A percentile compares a stretch with the other conserved stretches of the same genome.
Conservation (phyloP, 225 moss, liverwort and hornwort species). For the Ulota crispa region DNA sequence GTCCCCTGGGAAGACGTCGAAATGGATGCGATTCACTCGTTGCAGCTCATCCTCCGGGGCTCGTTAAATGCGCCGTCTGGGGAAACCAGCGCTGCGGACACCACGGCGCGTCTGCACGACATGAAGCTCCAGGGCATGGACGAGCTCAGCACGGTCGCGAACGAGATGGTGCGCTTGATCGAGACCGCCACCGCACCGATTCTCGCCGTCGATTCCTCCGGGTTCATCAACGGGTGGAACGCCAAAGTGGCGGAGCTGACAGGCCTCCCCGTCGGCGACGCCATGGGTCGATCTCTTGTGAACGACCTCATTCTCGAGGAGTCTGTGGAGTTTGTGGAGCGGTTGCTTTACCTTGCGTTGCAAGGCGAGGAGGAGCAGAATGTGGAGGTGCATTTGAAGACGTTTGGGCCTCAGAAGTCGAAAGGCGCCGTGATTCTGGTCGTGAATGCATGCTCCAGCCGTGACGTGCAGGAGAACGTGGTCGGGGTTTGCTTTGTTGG, state of each 20-base stretch:
- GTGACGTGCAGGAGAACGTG: constrained; percentile 59
- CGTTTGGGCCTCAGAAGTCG: constrained; percentile 44
- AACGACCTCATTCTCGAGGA: constrained; percentile 54
- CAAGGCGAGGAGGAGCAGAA: constrained; percentile 62
- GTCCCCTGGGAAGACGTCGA: constrained; percentile 55
- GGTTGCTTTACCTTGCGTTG: constrained; percentile 46
- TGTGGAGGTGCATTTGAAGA: constrained; percentile 45
- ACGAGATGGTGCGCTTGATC: constrained; percentile 60
- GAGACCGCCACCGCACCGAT: constrained; percentile 57
- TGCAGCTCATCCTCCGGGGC: constrained; percentile 51
- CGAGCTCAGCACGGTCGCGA: constrained; percentile 61
- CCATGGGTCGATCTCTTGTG: constrained; percentile 50
- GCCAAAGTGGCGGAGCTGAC: constrained; percentile 62
- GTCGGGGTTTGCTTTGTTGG: constrained; percentile 61
- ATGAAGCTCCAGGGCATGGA: constrained; percentile 59
- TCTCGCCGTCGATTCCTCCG: constrained; percentile 41
- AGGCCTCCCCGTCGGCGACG: constrained; percentile 51
- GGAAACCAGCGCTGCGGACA: constrained; percentile 21
- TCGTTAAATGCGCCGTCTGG: constrained; percentile 27
- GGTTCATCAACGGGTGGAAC: constrained; percentile 59
- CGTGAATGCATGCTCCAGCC: constrained; percentile 58
- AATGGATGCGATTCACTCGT: constrained; percentile 54
- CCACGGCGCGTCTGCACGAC: constrained; percentile 45
- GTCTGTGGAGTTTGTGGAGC: constrained; percentile 43
- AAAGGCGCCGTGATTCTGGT: constrained; percentile 48